Percentiles rank a stretch among this genome's conserved stretches.
Evolutionary conservation across 78 protist genomes (phyloP).

Genomic region (Emiliania huxleyi): DNA sequence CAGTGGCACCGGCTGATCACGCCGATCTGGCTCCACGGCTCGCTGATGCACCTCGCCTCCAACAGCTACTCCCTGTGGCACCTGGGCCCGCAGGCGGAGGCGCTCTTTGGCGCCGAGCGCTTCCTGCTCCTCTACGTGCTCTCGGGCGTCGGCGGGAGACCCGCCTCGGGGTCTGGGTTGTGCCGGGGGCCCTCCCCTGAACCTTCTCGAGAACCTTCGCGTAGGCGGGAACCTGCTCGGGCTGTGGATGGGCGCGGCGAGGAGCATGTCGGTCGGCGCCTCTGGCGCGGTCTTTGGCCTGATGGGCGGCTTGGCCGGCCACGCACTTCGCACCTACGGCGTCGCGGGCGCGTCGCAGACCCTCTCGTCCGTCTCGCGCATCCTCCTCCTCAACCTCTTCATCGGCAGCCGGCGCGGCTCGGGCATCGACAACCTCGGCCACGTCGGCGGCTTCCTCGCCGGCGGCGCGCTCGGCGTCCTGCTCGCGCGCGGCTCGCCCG

Average conservation of each 20-base stretch:
- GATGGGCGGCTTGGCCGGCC: neutral
- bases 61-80: neutral
- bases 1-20: neutral
- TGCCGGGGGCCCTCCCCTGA: too few relatives aligned
- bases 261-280: neutral
- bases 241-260: neutral
- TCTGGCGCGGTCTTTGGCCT: neutral
- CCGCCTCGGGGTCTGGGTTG: too few relatives aligned
- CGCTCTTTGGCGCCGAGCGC: neutral
- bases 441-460: neutral
- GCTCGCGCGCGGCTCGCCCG: neutral
- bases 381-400: neutral
- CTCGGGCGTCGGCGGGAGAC: neutral
- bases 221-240: neutral
- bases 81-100: neutral
- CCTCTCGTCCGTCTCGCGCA: neutral
- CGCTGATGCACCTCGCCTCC: neutral
- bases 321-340: neutral
- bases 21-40: neutral
- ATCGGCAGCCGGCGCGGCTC: neutral
- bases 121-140: neutral
- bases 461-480: neutral
- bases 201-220: too few relatives aligned
- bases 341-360: neutral
- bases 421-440: constrained; percentile 10